These are phyloP conservation scores for Penicillium sp. DNA, from an alignment of 2,329 filamentous ascomycete genomes.

Conservation along the genomic window DNA sequence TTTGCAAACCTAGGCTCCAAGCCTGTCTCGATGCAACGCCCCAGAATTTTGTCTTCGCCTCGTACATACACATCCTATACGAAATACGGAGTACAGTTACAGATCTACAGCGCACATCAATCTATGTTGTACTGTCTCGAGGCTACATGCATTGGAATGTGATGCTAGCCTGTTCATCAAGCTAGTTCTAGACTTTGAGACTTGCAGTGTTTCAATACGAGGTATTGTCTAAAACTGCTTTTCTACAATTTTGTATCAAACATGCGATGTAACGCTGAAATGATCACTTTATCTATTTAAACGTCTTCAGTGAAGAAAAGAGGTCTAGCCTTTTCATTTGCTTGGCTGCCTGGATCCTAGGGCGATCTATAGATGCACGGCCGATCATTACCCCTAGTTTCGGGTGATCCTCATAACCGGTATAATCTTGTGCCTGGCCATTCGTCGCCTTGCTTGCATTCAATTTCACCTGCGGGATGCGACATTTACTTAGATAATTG, in stretches of 20 bases:
- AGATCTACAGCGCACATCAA: background rate
- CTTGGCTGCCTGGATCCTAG: background rate
- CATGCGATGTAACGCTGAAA: background rate
- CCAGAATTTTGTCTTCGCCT: background rate
- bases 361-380: background rate
- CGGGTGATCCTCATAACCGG: background rate
- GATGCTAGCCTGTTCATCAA: slow-evolving; percentile 6
- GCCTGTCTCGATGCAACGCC: background rate
- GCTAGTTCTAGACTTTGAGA: slow-evolving; percentile 3
- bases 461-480: background rate
- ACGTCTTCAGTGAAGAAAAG: background rate
- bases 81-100: too few relatives aligned
- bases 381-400: slow-evolving; percentile 8
- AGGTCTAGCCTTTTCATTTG: background rate
- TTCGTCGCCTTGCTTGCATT: background rate
- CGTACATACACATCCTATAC: too few relatives aligned
- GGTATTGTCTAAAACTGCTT: background rate
- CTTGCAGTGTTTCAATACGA: background rate
- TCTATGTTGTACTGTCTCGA: slow-evolving; percentile 7
- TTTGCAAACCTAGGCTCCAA: background rate
- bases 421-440: background rate
- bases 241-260: background rate
- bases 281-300: background rate
- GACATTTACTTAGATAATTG: too few relatives aligned
- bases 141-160: slow-evolving; percentile 28